Evolutionary conservation across 2,329 filamentous ascomycete genomes (phyloP).

Genomic region (Mycosphaerella sp.): DNA sequence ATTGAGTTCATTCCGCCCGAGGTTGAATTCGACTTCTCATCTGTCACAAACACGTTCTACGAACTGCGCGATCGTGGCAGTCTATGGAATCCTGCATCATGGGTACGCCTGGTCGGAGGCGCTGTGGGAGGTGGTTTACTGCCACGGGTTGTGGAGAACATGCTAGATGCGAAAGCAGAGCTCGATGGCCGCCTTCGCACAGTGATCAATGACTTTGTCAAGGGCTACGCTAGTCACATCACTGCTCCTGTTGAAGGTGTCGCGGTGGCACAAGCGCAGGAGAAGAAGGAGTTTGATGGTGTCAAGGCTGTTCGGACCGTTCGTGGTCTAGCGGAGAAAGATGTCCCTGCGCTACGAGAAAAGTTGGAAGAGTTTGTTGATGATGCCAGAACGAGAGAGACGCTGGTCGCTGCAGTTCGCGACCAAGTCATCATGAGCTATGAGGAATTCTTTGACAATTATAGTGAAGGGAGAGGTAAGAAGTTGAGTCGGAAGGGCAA

Average conservation of each 20-base stretch:
- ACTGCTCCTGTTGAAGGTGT: conserved; percentile 39
- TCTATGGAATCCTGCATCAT: conserved; percentile 58
- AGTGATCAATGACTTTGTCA: conserved; percentile 62
- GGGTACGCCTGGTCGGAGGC: conserved; percentile 52
- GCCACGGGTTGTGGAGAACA: conserved; percentile 62
- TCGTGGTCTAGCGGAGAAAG: conserved; percentile 50
- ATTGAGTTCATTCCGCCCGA: conserved; percentile 69
- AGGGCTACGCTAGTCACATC: conserved; percentile 51
- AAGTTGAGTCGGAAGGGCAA: conserved; percentile 49
- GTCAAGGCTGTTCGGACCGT: conserved; percentile 39
- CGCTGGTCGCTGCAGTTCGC: conserved; percentile 58
- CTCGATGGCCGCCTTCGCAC: conserved; percentile 56
- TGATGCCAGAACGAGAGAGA: conserved; percentile 58
- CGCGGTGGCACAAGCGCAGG: conserved; percentile 19
- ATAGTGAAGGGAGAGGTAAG: conserved; percentile 36
- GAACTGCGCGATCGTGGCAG: conserved; percentile 59
- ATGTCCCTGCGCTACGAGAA: conserved; percentile 50
- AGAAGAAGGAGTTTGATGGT: conserved; percentile 22
- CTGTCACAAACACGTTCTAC: conserved; percentile 59
- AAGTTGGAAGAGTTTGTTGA: conserved; percentile 59
- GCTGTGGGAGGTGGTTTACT: conserved; percentile 44
- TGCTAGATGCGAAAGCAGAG: conserved; percentile 65
- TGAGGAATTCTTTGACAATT: conserved; percentile 57
- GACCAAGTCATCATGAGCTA: conserved; percentile 58
- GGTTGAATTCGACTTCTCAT: conserved; percentile 60